phyloP scores from a whole-genome alignment of 352 stramenopile genomes.

The Phytophthora citrophthora region DNA sequence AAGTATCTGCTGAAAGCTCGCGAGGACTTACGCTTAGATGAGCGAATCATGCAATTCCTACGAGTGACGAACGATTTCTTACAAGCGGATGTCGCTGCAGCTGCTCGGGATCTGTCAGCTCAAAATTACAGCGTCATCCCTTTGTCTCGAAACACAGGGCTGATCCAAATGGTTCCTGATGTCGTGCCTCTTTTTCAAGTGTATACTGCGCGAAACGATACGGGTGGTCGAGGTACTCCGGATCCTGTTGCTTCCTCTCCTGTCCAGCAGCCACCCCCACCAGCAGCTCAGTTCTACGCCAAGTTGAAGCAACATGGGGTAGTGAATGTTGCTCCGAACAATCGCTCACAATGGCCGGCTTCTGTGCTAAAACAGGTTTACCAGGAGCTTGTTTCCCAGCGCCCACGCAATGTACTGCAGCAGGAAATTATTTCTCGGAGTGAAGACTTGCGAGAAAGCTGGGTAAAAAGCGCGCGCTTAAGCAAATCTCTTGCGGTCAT shows the following conservation, averaged over 20 bases:
- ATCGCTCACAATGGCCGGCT: constrained; percentile 68
- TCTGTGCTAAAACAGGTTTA: constrained; percentile 72
- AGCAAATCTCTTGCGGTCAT: constrained; percentile 85
- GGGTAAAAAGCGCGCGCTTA: constrained; percentile 62
- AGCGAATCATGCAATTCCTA: constrained; percentile 92
- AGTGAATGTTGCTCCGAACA: constrained; percentile 66
- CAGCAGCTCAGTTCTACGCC: constrained; percentile 82
- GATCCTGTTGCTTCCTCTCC: constrained; percentile 21
- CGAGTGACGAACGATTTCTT: constrained; percentile 78
- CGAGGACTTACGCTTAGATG: constrained; percentile 90
- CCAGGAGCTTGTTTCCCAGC: constrained; percentile 66
- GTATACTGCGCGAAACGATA: constrained; percentile 59
- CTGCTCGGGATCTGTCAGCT: constrained; percentile 49
- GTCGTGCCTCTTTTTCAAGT: constrained; percentile 86
- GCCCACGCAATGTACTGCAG: constrained; percentile 67
- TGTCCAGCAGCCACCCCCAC: constrained; percentile 32
- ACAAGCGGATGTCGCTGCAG: constrained; percentile 46
- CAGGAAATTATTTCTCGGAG: constrained; percentile 67
- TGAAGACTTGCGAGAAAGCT: constrained; percentile 67
- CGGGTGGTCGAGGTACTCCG: constrained; percentile 17
- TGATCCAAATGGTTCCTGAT: constrained; percentile 90
- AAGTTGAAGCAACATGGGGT: constrained; percentile 85
- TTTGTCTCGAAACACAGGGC: constrained; percentile 74
- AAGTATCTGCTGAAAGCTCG: constrained; percentile 88
- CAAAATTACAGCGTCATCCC: constrained; percentile 85